These are phyloP conservation scores for Diaporthe velutina DNA, from an alignment of 2,329 filamentous ascomycete genomes.

Conservation along the genomic window DNA sequence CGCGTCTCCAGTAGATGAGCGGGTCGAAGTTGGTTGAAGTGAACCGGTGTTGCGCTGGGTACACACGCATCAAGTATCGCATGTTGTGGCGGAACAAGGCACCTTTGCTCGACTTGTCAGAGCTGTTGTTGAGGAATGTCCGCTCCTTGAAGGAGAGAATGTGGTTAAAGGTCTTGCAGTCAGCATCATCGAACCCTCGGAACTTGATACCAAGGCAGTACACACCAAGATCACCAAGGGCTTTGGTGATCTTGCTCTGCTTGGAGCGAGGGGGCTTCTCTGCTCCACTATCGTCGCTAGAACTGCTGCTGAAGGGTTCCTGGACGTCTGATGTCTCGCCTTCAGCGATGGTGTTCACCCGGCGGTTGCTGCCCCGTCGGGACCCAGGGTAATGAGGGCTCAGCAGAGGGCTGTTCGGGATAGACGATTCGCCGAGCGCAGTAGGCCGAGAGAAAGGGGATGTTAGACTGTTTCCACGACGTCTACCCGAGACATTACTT, in stretches of 20 bases:
- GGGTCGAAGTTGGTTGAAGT: conserved; percentile 96
- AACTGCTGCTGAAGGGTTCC: conserved; percentile 68
- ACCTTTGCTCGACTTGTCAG: conserved; percentile 80
- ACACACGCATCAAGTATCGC: conserved; percentile 92
- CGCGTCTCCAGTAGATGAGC: conserved; percentile 91
- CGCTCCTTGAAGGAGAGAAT: conserved; percentile 95
- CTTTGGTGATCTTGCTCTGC: conserved; percentile 87
- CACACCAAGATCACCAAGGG: conserved; percentile 87
- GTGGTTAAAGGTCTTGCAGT: conserved; percentile 91
- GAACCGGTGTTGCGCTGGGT: conserved; percentile 85
- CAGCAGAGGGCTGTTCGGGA: conserved; percentile 68
- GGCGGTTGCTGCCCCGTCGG: conserved; percentile 63
- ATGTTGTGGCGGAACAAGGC: conserved; percentile 91
- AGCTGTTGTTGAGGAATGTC: conserved; percentile 85
- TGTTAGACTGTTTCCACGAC: conserved; percentile 79
- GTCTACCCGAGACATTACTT: conserved; percentile 58
- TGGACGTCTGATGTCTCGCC: conserved; percentile 61
- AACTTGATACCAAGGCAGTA: conserved; percentile 84
- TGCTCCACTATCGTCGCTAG: conserved; percentile 82
- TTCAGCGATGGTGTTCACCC: conserved; percentile 69
- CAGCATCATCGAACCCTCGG: conserved; percentile 80
- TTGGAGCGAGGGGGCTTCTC: conserved; percentile 66
- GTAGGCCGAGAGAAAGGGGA: conserved; percentile 79
- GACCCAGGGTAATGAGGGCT: conserved; percentile 64
- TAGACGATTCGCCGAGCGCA: conserved; percentile 67